Base-by-base conservation (phyloP, 345 rosid species). In the Triadica sebifera region DNA sequence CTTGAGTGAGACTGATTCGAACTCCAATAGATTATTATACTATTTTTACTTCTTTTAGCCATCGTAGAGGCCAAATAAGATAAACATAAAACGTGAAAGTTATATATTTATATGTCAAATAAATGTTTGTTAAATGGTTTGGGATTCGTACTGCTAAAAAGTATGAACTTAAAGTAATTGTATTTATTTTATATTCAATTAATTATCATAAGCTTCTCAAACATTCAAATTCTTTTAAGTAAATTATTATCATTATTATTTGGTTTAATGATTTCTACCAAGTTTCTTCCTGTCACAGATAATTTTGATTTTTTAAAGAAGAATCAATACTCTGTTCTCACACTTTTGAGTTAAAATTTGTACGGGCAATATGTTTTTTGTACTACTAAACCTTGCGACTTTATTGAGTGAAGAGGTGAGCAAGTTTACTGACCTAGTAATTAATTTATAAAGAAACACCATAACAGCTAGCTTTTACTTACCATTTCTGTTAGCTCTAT, bases 331-430 rank as follows among this genome's bases (percentile, higher is more conserved):
- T 74, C 7, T 24, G 51, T n/a, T 20, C 49, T 39, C 43, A 17
- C 16, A 19, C 68, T 38, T 55, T 49, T 34, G 41, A 1, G 62
- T 34, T 66, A 13, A 74, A 55, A 25, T 20, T 25, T 81, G 80
- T 87, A 95, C 98, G 87, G 82, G 91, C 98, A 5, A 88, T 98
- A 81, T 85, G 87, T 58, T 79, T 89, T 78, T 73, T 95, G 77
- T 93, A 90, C 78, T 84, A 89, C 91, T 90, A 74, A 59, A 79
- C 91, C 29, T 2, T 86, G 82, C 96, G 87, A 4, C 81, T 86
- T 81, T 77, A 93, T 62, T 60, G 62, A 93, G 88, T 12, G 97
- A 94, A 85, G 97, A 89, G 96, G 98, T 89, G 45, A 85, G 85
- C 65, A 37, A 6, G 65, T 72, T 10, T 34, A 6, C 51, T 56